Conservation (phyloP, 1,139 yeast genomes). For the Diutina catenulata region DNA sequence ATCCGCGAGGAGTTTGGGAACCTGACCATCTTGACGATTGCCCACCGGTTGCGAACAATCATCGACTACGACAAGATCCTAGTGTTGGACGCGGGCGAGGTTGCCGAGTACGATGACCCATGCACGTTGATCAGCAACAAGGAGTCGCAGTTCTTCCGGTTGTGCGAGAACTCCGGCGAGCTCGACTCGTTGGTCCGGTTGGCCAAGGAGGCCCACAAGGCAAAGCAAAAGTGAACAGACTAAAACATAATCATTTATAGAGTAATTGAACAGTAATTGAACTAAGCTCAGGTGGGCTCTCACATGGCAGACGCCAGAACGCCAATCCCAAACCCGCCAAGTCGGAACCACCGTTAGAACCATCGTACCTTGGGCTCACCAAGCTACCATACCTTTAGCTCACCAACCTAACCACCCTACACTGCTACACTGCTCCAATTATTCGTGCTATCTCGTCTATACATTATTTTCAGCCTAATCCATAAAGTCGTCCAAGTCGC, state of each 20-base stretch:
- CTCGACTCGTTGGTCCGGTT: slow-evolving; percentile 59
- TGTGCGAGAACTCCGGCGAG: slow-evolving; percentile 93
- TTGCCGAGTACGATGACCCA: slow-evolving; percentile 82
- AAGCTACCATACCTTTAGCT: too few relatives aligned
- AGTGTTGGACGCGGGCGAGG: slow-evolving; percentile 87
- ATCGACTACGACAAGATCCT: slow-evolving; percentile 88
- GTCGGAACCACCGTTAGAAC: too few relatives aligned
- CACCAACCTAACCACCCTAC: too few relatives aligned
- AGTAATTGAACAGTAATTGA: too few relatives aligned
- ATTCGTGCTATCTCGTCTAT: too few relatives aligned
- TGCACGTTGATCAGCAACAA: slow-evolving; percentile 55
- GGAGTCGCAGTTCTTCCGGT: slow-evolving; percentile 61
- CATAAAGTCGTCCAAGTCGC: slow-evolving; percentile 30
- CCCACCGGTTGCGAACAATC: slow-evolving; percentile 88
- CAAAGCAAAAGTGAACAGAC: slow-evolving; percentile 21
- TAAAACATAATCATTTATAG: neutral
- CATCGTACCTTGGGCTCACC: too few relatives aligned
- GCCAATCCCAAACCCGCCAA: too few relatives aligned
- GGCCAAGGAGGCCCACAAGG: slow-evolving; percentile 49
- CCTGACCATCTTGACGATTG: slow-evolving; percentile 87
- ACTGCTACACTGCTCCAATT: too few relatives aligned
- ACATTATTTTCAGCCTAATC: neutral
- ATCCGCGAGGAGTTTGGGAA: slow-evolving; percentile 74
- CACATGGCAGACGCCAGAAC: too few relatives aligned
- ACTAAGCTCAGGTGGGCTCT: too few relatives aligned